Conservation (phyloP, 73 alveolate species). For the Symbiodinium natans region DNA sequence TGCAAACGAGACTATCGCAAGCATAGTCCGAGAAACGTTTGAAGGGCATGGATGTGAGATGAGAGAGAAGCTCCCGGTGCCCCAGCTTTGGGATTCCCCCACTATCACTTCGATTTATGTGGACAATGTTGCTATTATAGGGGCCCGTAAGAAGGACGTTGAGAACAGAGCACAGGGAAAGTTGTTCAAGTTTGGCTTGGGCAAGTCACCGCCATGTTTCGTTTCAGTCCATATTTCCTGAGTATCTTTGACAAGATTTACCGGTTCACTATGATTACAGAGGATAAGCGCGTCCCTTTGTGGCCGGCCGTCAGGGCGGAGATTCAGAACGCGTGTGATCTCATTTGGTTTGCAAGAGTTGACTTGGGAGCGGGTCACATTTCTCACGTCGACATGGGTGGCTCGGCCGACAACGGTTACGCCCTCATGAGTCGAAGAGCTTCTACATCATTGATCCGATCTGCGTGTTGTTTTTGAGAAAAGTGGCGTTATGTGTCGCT, state of each 20-base stretch:
- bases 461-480: background rate
- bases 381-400: slow-evolving; percentile 27
- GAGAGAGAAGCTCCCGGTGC: slow-evolving; percentile 4
- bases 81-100: background rate
- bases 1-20: slow-evolving; percentile 10
- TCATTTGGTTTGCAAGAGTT: background rate
- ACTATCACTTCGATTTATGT: background rate
- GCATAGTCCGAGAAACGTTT: background rate
- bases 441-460: background rate
- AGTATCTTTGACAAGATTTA: background rate
- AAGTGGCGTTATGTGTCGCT: slow-evolving; percentile 40
- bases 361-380: background rate
- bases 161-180: background rate
- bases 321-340: background rate
- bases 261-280: background rate
- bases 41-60: background rate
- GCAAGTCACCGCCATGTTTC: background rate
- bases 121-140: slow-evolving; percentile 20
- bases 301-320: slow-evolving; percentile 27
- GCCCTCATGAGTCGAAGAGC: background rate
- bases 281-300: background rate
- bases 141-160: background rate
- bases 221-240: background rate
- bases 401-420: slow-evolving; percentile 10
- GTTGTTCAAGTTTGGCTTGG: slow-evolving; percentile 20